Percentiles rank a stretch among this genome's conserved stretches.
These are phyloP conservation scores for Phytophthora melonis DNA, from an alignment of 352 stramenopile species.

Conservation along the genomic window DNA sequence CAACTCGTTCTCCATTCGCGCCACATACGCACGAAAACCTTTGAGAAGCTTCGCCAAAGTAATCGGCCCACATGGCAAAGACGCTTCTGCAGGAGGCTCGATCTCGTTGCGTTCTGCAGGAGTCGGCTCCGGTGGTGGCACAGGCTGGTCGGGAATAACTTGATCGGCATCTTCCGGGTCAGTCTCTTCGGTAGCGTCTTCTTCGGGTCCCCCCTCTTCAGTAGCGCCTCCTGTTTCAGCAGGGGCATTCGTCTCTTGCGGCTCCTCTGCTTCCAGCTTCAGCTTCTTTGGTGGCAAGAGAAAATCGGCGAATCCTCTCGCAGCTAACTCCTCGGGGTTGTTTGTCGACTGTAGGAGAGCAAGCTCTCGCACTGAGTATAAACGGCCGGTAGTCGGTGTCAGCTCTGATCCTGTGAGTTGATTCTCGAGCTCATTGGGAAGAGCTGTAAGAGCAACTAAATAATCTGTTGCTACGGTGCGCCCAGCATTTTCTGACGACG, in stretches of 20 bases:
- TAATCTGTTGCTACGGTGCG: conserved; percentile 50
- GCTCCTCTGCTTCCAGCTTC: conserved; percentile 10
- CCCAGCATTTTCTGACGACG: conserved; percentile 20
- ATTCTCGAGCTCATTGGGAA: conserved; percentile 45
- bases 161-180: conserved; percentile 17
- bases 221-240: conserved; percentile 1
- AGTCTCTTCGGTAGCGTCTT: conserved; percentile 13
- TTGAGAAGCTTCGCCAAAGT: conserved; percentile 37
- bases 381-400: conserved; percentile 39
- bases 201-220: conserved; percentile 8
- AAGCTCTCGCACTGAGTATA: conserved; percentile 73
- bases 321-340: conserved; percentile 29
- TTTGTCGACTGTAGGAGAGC: conserved; percentile 41
- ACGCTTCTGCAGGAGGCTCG: conserved; percentile 41
- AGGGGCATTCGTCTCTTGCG: background rate
- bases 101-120: conserved; percentile 52
- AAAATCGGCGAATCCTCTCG: conserved; percentile 42
- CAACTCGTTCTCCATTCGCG: conserved; percentile 31
- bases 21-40: conserved; percentile 47
- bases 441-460: conserved; percentile 60
- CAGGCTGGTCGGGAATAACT: background rate
- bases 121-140: conserved; percentile 29
- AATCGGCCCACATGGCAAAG: conserved; percentile 42
- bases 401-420: conserved; percentile 46
- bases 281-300: conserved; percentile 15